phyloP scores from a whole-genome alignment of 306 rosid species.

The Potentilla sterilis region DNA sequence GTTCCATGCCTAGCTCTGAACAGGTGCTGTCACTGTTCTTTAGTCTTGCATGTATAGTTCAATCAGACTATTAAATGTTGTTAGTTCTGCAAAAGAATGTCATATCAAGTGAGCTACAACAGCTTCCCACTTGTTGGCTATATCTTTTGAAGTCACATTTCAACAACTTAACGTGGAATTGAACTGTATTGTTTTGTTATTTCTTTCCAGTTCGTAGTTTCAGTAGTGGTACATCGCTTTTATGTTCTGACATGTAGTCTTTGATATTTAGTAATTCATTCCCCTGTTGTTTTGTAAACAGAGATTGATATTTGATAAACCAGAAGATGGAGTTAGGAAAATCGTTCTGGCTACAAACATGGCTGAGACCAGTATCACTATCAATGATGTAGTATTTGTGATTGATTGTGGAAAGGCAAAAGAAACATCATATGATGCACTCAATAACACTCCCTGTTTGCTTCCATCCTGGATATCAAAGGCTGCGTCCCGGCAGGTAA shows the following conservation, averaged over 20 bases:
- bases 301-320: slow-evolving; percentile 55
- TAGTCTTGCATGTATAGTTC: not conserved
- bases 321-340: slow-evolving; percentile 51
- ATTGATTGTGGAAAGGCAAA: slow-evolving; percentile 66
- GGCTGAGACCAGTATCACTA: slow-evolving; percentile 69
- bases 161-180: not conserved
- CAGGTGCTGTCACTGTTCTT: slow-evolving; percentile 36
- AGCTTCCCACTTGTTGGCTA: not conserved
- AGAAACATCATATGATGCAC: slow-evolving; percentile 64
- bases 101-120: not conserved
- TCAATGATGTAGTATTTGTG: slow-evolving; percentile 60
- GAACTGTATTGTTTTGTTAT: not conserved
- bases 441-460: slow-evolving; percentile 66
- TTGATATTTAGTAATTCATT: slow-evolving; percentile 1
- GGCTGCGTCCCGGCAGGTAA: slow-evolving; percentile 61
- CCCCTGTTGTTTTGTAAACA: slow-evolving; percentile 22
- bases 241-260: not conserved
- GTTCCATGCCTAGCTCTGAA: slow-evolving; percentile 59
- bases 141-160: slow-evolving; percentile 1
- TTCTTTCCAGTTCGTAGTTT: not conserved
- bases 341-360: slow-evolving; percentile 64
- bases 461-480: slow-evolving; percentile 65
- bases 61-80: not conserved
- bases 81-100: not conserved
- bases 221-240: not conserved